Evolutionary conservation across 139 green algal genomes (phyloP).

Genomic region (Ettlia oleoabundans): DNA sequence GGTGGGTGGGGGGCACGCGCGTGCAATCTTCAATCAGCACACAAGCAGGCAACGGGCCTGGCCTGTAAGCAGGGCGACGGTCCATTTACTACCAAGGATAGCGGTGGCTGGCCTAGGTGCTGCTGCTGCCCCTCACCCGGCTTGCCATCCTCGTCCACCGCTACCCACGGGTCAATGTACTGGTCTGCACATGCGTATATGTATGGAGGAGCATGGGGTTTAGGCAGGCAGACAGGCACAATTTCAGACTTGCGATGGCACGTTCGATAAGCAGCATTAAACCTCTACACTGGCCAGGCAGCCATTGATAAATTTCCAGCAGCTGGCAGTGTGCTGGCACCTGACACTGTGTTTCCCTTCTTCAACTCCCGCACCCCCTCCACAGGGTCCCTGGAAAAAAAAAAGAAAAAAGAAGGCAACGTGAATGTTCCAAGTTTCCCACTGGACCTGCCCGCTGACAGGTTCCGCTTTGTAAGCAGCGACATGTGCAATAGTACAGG

Average conservation of each 20-base stretch:
- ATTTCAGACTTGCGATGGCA: background rate
- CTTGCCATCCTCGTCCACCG: slow-evolving; percentile 76
- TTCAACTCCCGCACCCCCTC: slow-evolving; percentile 61
- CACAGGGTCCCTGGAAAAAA: slow-evolving; percentile 72
- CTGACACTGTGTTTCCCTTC: slow-evolving; percentile 4
- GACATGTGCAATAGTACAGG: too few relatives aligned
- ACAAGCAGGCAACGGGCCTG: too few relatives aligned
- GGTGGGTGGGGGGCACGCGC: too few relatives aligned
- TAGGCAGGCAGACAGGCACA: background rate
- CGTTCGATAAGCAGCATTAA: too few relatives aligned
- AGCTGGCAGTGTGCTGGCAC: background rate
- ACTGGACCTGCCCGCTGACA: too few relatives aligned
- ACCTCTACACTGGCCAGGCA: background rate
- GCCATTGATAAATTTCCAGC: background rate
- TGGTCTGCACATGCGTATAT: slow-evolving; percentile 60
- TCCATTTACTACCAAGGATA: background rate
- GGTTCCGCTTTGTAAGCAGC: too few relatives aligned
- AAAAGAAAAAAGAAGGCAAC: too few relatives aligned
- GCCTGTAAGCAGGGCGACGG: too few relatives aligned
- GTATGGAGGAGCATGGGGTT: background rate
- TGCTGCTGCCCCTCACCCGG: slow-evolving; percentile 51
- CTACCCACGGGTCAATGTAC: slow-evolving; percentile 82
- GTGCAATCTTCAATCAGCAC: too few relatives aligned
- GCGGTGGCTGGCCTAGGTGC: background rate
- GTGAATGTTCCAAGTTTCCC: too few relatives aligned